Evolutionary conservation across 495 filamentous ascomycete genomes (phyloP).

Genomic region (Rhizodiscina lignyota): DNA sequence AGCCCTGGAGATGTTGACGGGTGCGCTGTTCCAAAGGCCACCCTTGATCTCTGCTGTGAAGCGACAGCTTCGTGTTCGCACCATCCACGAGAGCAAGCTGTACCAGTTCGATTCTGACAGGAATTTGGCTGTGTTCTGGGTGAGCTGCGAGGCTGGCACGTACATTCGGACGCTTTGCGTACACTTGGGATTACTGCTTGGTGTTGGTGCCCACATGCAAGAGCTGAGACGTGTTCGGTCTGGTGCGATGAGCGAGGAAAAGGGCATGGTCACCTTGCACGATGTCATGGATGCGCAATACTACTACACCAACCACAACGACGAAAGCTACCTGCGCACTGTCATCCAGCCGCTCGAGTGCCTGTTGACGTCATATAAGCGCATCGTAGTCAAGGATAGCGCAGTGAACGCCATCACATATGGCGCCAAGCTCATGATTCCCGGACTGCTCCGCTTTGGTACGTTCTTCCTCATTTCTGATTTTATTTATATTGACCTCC

Average conservation of each 20-base stretch:
- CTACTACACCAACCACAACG: slow-evolving; percentile 77
- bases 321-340: slow-evolving; percentile 71
- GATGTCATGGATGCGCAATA: slow-evolving; percentile 93
- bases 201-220: slow-evolving; percentile 97
- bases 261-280: slow-evolving; percentile 81
- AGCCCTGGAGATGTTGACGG: slow-evolving; percentile 86
- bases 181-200: slow-evolving; percentile 79
- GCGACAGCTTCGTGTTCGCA: slow-evolving; percentile 91
- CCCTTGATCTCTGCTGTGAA: slow-evolving; percentile 97
- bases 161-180: slow-evolving; percentile 98
- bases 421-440: slow-evolving; percentile 95
- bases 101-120: slow-evolving; percentile 96
- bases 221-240: slow-evolving; percentile 85
- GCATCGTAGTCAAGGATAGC: slow-evolving; percentile 94
- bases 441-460: slow-evolving; percentile 81
- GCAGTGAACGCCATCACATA: slow-evolving; percentile 94
- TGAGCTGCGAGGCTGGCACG: slow-evolving; percentile 94
- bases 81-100: slow-evolving; percentile 87
- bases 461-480: slow-evolving; percentile 13
- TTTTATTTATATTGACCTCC: slow-evolving; percentile 7
- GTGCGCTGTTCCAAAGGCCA: slow-evolving; percentile 92
- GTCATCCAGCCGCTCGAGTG: slow-evolving; percentile 86
- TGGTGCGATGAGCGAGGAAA: slow-evolving; percentile 84
- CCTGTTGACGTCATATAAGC: slow-evolving; percentile 79
- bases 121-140: slow-evolving; percentile 98